These are phyloP conservation scores for Echeveria elegans DNA, from an alignment of 164 flowering plant genomes.

Conservation along the genomic window DNA sequence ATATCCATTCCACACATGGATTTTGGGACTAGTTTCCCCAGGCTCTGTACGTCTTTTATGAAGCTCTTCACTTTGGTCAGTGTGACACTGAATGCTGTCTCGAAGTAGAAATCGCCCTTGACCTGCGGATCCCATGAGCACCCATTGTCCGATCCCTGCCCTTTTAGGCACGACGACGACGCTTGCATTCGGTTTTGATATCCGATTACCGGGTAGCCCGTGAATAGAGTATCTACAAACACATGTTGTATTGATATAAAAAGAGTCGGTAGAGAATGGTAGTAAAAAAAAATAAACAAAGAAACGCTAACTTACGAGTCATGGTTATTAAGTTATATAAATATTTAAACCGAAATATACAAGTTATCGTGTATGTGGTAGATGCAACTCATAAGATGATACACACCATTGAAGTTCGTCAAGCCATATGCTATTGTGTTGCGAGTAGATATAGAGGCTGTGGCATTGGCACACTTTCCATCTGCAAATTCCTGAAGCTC, in stretches of 20 bases:
- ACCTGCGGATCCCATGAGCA: conserved; percentile 69
- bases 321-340: too few relatives aligned
- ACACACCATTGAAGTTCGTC: conserved; percentile 38
- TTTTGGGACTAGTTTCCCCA: conserved; percentile 33
- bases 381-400: too few relatives aligned
- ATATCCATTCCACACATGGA: conserved; percentile 55
- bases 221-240: conserved; percentile 26
- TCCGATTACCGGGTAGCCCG: conserved; percentile 60
- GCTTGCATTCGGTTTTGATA: conserved; percentile 44
- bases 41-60: conserved; percentile 50
- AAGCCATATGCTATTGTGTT: conserved; percentile 19
- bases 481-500: conserved; percentile 28
- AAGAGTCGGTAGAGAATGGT: too few relatives aligned
- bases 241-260: too few relatives aligned
- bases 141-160: conserved; percentile 35
- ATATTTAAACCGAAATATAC: too few relatives aligned
- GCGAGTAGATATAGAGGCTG: conserved; percentile 16
- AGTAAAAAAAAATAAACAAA: too few relatives aligned
- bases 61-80: conserved; percentile 40
- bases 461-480: conserved; percentile 40
- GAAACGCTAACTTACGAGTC: too few relatives aligned
- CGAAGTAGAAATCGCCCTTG: conserved; percentile 50
- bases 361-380: too few relatives aligned
- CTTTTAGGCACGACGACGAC: conserved; percentile 55
- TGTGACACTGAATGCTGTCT: conserved; percentile 42